Evolutionary conservation across 73 alveolate genomes (phyloP).

Genomic region (Tetrahymena elliotti): DNA sequence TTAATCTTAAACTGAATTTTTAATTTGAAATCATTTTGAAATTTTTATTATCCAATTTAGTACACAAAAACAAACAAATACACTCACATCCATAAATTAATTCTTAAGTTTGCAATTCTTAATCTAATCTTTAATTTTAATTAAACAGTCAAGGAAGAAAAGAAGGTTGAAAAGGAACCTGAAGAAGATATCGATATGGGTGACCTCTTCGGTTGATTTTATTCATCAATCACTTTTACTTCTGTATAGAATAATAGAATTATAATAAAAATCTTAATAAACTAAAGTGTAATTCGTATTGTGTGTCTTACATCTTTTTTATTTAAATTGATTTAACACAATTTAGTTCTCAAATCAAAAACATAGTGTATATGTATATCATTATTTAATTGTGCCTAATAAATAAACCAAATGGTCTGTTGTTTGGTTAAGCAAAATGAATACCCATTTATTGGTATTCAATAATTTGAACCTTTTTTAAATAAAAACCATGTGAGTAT

Average conservation of each 20-base stretch:
- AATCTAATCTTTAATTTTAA: neutral
- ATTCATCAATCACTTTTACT: neutral
- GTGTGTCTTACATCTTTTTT: neutral
- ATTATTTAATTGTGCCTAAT: neutral
- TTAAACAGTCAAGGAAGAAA: neutral
- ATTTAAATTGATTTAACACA: neutral
- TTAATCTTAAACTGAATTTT: neutral
- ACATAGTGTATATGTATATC: neutral
- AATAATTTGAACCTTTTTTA: no score
- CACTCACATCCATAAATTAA: neutral
- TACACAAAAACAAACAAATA: no score
- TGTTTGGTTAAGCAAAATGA: no score
- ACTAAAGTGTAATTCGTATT: neutral
- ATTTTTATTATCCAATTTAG: no score
- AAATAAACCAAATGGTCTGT: neutral
- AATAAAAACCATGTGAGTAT: no score
- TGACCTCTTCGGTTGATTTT: neutral
- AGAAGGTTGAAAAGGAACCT: neutral
- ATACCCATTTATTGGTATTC: no score
- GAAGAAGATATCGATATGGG: neutral
- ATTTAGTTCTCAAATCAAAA: neutral
- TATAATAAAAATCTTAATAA: neutral
- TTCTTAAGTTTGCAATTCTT: neutral
- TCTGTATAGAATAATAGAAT: neutral
- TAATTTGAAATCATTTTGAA: neutral